Base-by-base conservation (phyloP, 345 rosid species). In the Carallia brachiata region DNA sequence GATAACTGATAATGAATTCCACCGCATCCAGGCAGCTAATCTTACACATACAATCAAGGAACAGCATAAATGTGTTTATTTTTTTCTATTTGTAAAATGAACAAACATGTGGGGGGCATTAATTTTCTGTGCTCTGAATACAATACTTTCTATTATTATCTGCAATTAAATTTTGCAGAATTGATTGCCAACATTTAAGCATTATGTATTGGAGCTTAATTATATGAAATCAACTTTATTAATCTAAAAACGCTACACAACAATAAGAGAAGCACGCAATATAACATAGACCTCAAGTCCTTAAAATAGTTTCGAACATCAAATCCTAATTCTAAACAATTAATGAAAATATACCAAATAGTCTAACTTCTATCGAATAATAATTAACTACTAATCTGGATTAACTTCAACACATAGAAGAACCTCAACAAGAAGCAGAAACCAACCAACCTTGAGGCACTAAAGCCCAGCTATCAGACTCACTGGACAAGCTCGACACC, bases 381-480 rank as follows among this genome's bases (percentile, higher is more conserved):
- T 23, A 23, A 23, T 23, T 23, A 23, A 23, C 23, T 23, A 23
- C 23, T 23, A 23, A 23, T 23, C 23, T 23, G 23, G 23, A 23
- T 23, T 23, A 23, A 23, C 23, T 23, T 23, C 23, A 23, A 13
- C 1, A 56, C 7, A 30, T 27, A 27, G 16, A 28, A 17, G 47
- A 28, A 55, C 6, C 6, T 6, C 30, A 9, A 1, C 16, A 9
- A 55, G 6, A 31, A 55, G 44, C 9, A n/a, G 16, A n/a, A 19
- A 3, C 15, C 5, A 62, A 52, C 53, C 17, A 88, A 44, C 97
- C 94, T 87, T 87, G 92, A 83, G 90, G 91, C 71, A 89, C 97
- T 61, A 91, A 70, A 70, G 86, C 85, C 93, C 89, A 88, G 74
- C 84, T 70, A 48, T 66, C 82, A 65, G 86, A 81, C 65, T 78